A percentile compares a stretch with the other conserved stretches of the same genome.
phyloP scores from a whole-genome alignment of 805 yeast genomes.

The Zygosaccharomyces bailii region DNA sequence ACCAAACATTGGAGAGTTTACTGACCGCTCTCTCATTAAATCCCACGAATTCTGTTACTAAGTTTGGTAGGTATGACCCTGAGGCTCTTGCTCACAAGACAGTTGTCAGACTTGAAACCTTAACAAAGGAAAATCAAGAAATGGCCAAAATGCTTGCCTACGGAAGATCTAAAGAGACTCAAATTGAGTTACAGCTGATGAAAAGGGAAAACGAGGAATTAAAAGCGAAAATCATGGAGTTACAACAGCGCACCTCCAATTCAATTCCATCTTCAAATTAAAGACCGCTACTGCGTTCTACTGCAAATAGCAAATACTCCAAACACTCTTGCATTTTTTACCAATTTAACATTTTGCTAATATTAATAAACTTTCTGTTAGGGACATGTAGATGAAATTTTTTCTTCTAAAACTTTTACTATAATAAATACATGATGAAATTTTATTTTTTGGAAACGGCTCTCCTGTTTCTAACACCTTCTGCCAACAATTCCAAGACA shows the following conservation, averaged over 20 bases:
- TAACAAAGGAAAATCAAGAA: slow-evolving; percentile 67
- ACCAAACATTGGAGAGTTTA: slow-evolving; percentile 58
- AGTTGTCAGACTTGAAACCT: slow-evolving; percentile 53
- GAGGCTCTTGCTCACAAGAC: slow-evolving; percentile 74
- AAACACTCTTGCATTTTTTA: no score
- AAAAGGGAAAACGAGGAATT: slow-evolving; percentile 49
- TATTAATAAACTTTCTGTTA: background rate
- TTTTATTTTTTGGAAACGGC: slow-evolving; percentile 26
- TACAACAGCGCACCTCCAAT: background rate
- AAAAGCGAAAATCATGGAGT: slow-evolving; percentile 26
- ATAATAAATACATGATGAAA: slow-evolving; percentile 2
- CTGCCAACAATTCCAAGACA: slow-evolving; percentile 67
- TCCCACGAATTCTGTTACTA: slow-evolving; percentile 46
- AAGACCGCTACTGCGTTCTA: no score
- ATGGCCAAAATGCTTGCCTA: slow-evolving; percentile 67
- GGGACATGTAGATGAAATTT: background rate
- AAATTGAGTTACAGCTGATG: slow-evolving; percentile 62
- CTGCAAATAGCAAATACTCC: no score
- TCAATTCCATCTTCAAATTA: slow-evolving; percentile 1
- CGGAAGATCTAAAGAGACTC: slow-evolving; percentile 71
- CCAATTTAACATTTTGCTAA: slow-evolving; percentile 6
- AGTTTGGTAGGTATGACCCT: slow-evolving; percentile 63
- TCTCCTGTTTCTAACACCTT: slow-evolving; percentile 80
- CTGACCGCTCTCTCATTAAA: slow-evolving; percentile 52
- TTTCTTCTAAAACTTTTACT: background rate